Percentiles rank a stretch among this genome's conserved stretches.
These are phyloP conservation scores for Fusarium aywerte DNA, from an alignment of 2,329 filamentous ascomycete genomes.

Conservation along the genomic window DNA sequence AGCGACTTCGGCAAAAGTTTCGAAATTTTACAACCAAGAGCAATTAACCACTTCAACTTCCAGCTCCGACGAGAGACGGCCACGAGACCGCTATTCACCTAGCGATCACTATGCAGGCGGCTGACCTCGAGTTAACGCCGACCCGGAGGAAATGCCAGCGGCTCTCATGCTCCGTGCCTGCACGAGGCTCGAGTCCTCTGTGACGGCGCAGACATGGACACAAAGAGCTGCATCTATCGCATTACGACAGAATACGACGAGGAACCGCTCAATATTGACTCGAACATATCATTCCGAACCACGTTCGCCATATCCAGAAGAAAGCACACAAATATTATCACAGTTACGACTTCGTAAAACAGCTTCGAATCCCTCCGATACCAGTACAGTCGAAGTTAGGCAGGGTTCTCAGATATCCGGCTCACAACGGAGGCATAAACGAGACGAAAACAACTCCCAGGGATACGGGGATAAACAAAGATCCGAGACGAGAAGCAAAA, in stretches of 20 bases:
- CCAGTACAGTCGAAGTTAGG: not conserved
- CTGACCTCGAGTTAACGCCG: conserved; percentile 35
- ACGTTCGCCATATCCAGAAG: not conserved
- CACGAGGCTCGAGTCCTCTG: conserved; percentile 38
- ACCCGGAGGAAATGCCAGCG: conserved; percentile 42
- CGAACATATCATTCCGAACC: conserved; percentile 26
- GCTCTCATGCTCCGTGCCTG: conserved; percentile 42
- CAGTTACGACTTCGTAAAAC: conserved; percentile 29
- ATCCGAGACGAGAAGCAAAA: not conserved
- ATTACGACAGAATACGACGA: conserved; percentile 18
- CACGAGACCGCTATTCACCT: conserved; percentile 8
- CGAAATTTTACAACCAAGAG: conserved; percentile 20
- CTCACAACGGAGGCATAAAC: not conserved
- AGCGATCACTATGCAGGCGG: conserved; percentile 38
- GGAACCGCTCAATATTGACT: conserved; percentile 8
- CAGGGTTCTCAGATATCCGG: not conserved
- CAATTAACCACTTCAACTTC: conserved; percentile 3
- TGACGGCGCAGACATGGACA: conserved; percentile 30
- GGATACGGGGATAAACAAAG: not conserved
- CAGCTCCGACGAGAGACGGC: conserved; percentile 5
- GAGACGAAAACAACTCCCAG: not conserved
- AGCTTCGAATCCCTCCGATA: conserved; percentile 11
- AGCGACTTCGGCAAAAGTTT: conserved; percentile 37
- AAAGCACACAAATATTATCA: conserved; percentile 27
- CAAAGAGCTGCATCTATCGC: conserved; percentile 28